Evolutionary conservation across 371 early-diverging fungal species (phyloP), one percentile per base, ranked within the genome.

Genomic region (Apophysomyces trapeziformis): DNA sequence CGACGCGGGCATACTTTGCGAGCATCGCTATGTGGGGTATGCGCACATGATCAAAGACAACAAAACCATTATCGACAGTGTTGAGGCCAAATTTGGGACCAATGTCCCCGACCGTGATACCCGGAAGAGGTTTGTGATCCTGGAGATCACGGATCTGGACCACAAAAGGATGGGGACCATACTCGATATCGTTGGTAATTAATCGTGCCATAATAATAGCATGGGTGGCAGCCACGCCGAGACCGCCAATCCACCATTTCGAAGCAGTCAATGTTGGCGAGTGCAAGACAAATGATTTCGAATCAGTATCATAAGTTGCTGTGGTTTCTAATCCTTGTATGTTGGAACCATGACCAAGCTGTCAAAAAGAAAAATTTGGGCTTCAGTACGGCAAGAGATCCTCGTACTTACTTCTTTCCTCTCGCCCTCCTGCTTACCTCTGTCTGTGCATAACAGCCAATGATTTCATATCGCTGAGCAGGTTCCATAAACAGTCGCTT

Each of bases 161-260:
- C 50, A 95, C 79, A 72, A 97, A 93, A 4, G 92, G 90, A 68
- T 95, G 93, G 0, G 92, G 87, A 6, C 96, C 98, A 73, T 87
- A 85, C 68, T 87, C 83, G 66, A 92, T 91, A 54, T 91, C 93
- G 32, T 88, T 80, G 39, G 93, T 87, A 38, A 93, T 85, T 58
- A 97, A 74, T 65, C 90, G 89, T 13, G 96, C 96, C 88, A 93
- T 92, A 9, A 97, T 94, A 65, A 92, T 84, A 5, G 93, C 92
- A 75, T 95, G 93, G 47, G 90, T 97, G 7, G 87, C 84, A 32
- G 77, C 77, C 60, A 84, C 85, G 44, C 86, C 89, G 13, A 87
- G 73, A 44, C 93, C 92, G 57, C 97, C 97, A 58, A 93, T 90
- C 97, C 97, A 97, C 89, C 93, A 96, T 72, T 97, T 97, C 65